Evolutionary conservation across 23 red algal genomes (phyloP), one percentile per base, ranked within the genome.

Genomic region (Gracilariopsis chorda): DNA sequence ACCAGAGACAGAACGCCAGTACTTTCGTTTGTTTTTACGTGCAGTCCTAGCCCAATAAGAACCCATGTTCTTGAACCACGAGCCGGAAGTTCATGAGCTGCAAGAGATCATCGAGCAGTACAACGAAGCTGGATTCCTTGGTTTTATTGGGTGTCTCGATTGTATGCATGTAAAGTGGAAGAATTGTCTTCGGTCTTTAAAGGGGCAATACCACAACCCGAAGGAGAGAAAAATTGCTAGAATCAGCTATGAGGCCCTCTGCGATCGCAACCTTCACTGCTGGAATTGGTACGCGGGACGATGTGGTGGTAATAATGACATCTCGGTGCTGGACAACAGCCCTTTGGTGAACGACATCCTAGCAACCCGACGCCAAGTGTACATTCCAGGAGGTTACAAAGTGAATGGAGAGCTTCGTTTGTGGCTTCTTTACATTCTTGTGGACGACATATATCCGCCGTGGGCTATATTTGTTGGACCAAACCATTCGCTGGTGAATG

Each of bases 201-300:
- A 74, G 35, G 67, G 1, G 67, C 67, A 74, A 1, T 74, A 74
- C 0, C 67, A 74, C 35, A 37, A 51, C 67, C 36, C 0, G 9
- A 74, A 1, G 35, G 67, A 74, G 7, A 39, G 67, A n/a, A 87
- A 74, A 62, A 23, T 87, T 13, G 63, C 59, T 10, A 74, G 13
- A 34, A 48, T 74, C 19, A 74, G 59, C 0, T 87, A 62, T 21
- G 64, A 87, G 0, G 57, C 59, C 23, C 11, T 71, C 0, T 70
- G 20, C 39, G 1, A 87, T 45, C 14, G 27, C 75, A 24, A 20
- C 41, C 41, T 87, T 17, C 75, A 87, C 35, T 87, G 82, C 40
- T 87, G 82, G 59, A 36, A 87, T 87, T 87, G 82, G 59, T 86
- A 77, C 75, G 23, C 65, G 65, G 82, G 57, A 29, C n/a, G 63